These are phyloP conservation scores for Chaetomidium leptoderma DNA, from an alignment of 495 filamentous ascomycete genomes.

Conservation along the genomic window DNA sequence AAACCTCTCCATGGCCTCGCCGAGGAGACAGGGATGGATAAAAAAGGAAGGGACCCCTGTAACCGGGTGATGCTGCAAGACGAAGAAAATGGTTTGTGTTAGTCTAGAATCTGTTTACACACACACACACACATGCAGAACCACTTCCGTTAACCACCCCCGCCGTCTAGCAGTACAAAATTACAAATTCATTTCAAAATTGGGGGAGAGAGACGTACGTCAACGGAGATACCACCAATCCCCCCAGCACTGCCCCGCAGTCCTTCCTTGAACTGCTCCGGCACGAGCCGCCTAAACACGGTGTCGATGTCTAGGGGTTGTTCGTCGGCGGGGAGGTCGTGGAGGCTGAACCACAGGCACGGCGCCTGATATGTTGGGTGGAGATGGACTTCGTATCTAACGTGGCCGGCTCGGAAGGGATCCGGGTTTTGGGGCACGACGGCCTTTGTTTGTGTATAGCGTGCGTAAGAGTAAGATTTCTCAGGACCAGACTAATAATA, in stretches of 20 bases:
- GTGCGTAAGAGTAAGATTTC: too few relatives aligned
- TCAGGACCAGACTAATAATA: not conserved
- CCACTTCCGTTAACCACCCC: constrained; percentile 43
- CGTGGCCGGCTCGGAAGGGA: constrained; percentile 30
- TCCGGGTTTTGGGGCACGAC: not conserved
- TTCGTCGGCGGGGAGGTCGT: constrained; percentile 42
- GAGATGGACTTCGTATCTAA: constrained; percentile 57
- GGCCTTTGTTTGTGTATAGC: constrained; percentile 18
- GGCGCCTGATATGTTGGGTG: constrained; percentile 55
- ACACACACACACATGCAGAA: too few relatives aligned
- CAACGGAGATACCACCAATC: constrained; percentile 72
- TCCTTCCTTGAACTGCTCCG: constrained; percentile 53
- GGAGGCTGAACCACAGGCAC: constrained; percentile 56
- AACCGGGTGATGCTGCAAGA: constrained; percentile 68
- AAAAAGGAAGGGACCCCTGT: constrained; percentile 71
- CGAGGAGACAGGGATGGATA: constrained; percentile 82
- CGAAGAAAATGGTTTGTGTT: constrained; percentile 37
- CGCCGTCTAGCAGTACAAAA: constrained; percentile 28
- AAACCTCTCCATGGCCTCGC: constrained; percentile 63
- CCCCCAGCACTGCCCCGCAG: constrained; percentile 56
- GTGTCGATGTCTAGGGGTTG: constrained; percentile 52
- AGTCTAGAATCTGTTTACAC: constrained; percentile 47
- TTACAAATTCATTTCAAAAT: constrained; percentile 18
- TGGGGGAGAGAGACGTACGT: constrained; percentile 50
- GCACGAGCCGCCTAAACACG: constrained; percentile 66